Evolutionary conservation across 2,329 filamentous ascomycete genomes (phyloP), one percentile per base, ranked within the genome.

Genomic region (Colletotrichum kahawae): DNA sequence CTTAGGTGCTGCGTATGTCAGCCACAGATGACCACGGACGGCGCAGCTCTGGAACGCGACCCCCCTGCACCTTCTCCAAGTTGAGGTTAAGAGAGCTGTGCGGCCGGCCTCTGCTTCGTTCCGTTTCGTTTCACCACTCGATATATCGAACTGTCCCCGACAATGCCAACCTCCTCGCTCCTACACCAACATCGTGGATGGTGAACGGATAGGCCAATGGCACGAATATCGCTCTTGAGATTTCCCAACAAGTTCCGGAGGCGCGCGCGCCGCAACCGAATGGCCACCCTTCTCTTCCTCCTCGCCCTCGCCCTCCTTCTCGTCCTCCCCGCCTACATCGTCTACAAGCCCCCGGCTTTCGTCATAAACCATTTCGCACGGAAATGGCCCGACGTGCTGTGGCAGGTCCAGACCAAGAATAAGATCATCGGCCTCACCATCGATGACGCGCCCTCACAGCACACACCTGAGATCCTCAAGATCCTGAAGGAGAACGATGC

Each of bases 371-470:
- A 93, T 85, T 91, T 97, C 74, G 90, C 93, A 79, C 86, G 85
- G 78, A 91, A 90, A 76, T 96, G 94, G 89, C 94, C 95, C 2
- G 92, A 95, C 79, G 93, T 97, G 5, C 88, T 98, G 16, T 98
- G 94, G 88, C 92, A 94, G 78, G 89, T 94, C 57, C 79, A 81
- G 36, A 88, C 89, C 1, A 79, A 85, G 10, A 85, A 90, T 63
- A 94, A 93, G 80, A 84, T 96, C 31, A 88, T 98, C 21, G 95
- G 95, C 0, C 88, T 98, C 51, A 98, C 95, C 1, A 93, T 98
- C 80, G 95, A 98, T 85, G 95, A 98, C 84, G 94, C 92, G 33
- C 95, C 95, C 0, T 96, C 94, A 2, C 84, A 89, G 57, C 89
- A 94, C 82, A 97, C 95, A 3, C 81, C 84, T 59, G 90, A 92